Base-by-base conservation (phyloP, 2,329 filamentous ascomycete species). In the Leptographium wingfieldii region DNA sequence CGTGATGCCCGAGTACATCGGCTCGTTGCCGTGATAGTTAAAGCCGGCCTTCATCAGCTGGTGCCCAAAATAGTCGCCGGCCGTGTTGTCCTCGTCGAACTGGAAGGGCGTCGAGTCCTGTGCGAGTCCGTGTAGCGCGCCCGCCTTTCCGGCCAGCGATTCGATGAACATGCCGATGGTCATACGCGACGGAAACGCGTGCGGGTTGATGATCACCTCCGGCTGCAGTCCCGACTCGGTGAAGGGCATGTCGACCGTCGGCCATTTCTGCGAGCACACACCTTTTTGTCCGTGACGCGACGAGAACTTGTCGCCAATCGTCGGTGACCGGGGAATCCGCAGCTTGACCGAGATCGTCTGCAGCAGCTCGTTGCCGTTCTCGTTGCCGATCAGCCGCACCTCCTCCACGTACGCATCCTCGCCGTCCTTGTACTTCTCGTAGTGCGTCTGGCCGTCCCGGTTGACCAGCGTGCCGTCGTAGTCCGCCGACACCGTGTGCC, bases 131-230 rank as follows among this genome's bases (percentile, higher is more conserved):
- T 99, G 94, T 43, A 99, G 81, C 16, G 92, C 89, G 55, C 94
- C 94, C 11, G 92, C 85, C 76, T 99, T 99, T 63, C 94, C 94
- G 11, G 94, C 94, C 58, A 99, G 81, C 5, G 92, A 96, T 77
- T 99, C 94, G 69, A 99, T 85, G 73, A 99, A 97, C 90, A 97
- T 97, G 70, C 94, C 94, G 70, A 99, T 99, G 25, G 94, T 99
- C 94, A 99, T 99, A 74, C 94, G 92, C 54, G 92, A 97, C 9
- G 94, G 94, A 81, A 99, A 99, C 69, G 94, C 94, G 80, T 99
- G 94, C 49, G 94, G 94, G 76, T 99, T 99, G 79, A 99, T 99
- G 74, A 99, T 99, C 68, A 96, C 81, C 73, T 99, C 94, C 11
- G 94, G 94, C 69, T 96, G 92, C 63, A 99, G 97, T 59, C 94